A percentile compares a stretch with the other conserved stretches of the same genome.
Evolutionary conservation across 2,329 filamentous ascomycete genomes (phyloP).

Genomic region (Trichoderma sp.): DNA sequence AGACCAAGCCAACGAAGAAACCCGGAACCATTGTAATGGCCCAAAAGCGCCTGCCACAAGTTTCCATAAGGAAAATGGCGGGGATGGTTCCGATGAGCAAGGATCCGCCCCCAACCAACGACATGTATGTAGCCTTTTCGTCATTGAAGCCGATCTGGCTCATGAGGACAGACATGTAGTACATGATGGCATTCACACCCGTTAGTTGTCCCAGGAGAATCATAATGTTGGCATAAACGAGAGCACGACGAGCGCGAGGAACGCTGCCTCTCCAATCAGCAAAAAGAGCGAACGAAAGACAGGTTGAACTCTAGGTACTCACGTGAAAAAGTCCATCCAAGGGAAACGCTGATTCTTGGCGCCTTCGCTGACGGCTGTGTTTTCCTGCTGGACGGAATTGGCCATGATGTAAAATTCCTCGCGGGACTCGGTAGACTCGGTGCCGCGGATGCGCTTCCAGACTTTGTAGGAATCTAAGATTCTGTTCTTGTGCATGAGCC

Average conservation of each 20-base stretch:
- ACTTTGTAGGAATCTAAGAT: slow-evolving; percentile 51
- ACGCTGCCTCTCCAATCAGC: slow-evolving; percentile 33
- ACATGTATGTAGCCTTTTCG: slow-evolving; percentile 67
- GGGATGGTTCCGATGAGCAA: slow-evolving; percentile 66
- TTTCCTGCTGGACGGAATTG: slow-evolving; percentile 55
- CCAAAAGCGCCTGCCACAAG: slow-evolving; percentile 71
- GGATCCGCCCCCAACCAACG: slow-evolving; percentile 65
- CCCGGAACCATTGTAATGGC: slow-evolving; percentile 68
- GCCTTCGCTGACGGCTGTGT: slow-evolving; percentile 50
- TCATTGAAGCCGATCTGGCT: slow-evolving; percentile 62
- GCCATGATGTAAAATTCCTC: slow-evolving; percentile 74
- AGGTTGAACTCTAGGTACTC: neutral
- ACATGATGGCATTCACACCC: slow-evolving; percentile 67
- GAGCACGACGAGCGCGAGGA: slow-evolving; percentile 61
- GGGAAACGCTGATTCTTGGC: slow-evolving; percentile 55
- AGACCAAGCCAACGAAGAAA: slow-evolving; percentile 65
- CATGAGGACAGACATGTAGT: slow-evolving; percentile 70
- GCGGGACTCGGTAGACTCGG: slow-evolving; percentile 52
- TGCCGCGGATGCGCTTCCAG: slow-evolving; percentile 69
- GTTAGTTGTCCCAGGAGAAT: slow-evolving; percentile 68
- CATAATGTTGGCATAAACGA: slow-evolving; percentile 68
- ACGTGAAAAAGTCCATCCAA: slow-evolving; percentile 72
- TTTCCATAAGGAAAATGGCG: slow-evolving; percentile 68
- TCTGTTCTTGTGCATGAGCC: slow-evolving; percentile 63
- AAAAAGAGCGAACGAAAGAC: neutral